Evolutionary conservation across 345 rosid species (phyloP).

Genomic region (Eutrema japonicum): DNA sequence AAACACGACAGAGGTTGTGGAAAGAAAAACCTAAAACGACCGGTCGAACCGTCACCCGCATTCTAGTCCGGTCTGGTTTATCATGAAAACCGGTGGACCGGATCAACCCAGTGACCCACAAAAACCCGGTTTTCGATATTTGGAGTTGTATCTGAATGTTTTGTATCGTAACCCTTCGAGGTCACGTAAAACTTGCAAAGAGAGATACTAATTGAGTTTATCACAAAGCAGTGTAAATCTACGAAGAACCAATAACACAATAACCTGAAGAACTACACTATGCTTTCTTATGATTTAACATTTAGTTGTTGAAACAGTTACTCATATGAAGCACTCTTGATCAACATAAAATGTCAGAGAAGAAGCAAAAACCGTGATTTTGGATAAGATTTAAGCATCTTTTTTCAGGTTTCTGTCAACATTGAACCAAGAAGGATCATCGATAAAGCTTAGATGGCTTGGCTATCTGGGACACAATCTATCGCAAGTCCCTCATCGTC

Average conservation of each 20-base stretch:
- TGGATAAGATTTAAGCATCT: neutral
- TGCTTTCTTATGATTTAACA: too few species aligned
- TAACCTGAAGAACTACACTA: too few species aligned
- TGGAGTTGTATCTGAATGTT: too few species aligned
- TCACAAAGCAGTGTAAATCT: too few species aligned
- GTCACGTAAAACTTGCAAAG: too few species aligned
- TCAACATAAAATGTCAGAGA: neutral
- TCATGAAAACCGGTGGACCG: neutral
- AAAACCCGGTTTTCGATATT: too few species aligned
- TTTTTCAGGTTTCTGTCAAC: neutral
- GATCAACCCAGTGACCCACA: neutral
- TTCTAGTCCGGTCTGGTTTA: neutral
- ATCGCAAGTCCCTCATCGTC: conserved; percentile 4
- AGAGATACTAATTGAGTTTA: too few species aligned
- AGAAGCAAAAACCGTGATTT: neutral
- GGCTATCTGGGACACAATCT: neutral
- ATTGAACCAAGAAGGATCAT: neutral
- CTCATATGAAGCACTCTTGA: neutral
- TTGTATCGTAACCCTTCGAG: too few species aligned
- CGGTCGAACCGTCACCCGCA: neutral
- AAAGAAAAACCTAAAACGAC: neutral
- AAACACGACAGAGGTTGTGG: neutral
- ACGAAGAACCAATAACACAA: too few species aligned
- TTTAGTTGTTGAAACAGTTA: too few species aligned
- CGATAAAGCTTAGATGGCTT: neutral